These are phyloP conservation scores for Neonectria magnoliae DNA, from an alignment of 2,329 filamentous ascomycete species.

Conservation along the genomic window DNA sequence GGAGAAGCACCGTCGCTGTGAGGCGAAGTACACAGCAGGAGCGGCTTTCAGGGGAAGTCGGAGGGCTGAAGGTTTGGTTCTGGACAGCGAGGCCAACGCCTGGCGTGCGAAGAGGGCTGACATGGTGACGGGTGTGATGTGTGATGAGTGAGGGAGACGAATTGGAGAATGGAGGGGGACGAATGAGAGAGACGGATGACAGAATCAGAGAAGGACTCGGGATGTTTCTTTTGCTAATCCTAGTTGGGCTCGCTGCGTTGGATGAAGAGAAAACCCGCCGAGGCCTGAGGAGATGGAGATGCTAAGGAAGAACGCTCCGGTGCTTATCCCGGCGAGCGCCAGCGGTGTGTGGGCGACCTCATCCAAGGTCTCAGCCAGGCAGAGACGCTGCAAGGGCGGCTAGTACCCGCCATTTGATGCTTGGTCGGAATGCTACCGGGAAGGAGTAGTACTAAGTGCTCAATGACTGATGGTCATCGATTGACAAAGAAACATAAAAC, in stretches of 20 bases:
- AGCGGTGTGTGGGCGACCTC: not conserved
- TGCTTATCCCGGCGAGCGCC: constrained; percentile 7
- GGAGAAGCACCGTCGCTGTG: constrained; percentile 39
- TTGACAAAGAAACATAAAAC: not conserved
- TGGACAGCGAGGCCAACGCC: constrained; percentile 38
- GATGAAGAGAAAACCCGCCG: not conserved
- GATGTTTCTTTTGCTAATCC: not conserved
- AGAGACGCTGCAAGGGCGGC: not conserved
- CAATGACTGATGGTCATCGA: not conserved
- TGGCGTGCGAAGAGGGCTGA: constrained; percentile 39
- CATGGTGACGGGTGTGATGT: constrained; percentile 25
- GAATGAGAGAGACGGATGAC: not conserved
- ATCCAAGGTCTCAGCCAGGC: constrained; percentile 4
- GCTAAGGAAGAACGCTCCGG: constrained; percentile 3
- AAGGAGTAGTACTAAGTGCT: not conserved
- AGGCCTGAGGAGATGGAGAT: not conserved
- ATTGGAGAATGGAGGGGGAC: not conserved
- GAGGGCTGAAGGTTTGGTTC: constrained; percentile 35
- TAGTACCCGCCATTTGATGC: not conserved
- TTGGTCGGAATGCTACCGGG: not conserved
- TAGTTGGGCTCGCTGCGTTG: not conserved
- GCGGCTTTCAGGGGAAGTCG: constrained; percentile 33
- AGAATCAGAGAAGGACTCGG: not conserved
- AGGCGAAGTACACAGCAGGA: constrained; percentile 22
- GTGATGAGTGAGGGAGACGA: not conserved